Percentiles rank a stretch among this genome's conserved stretches.
phyloP scores from a whole-genome alignment of 225 moss, liverwort and hornwort genomes.

The Rhytidiadelphus loreus region DNA sequence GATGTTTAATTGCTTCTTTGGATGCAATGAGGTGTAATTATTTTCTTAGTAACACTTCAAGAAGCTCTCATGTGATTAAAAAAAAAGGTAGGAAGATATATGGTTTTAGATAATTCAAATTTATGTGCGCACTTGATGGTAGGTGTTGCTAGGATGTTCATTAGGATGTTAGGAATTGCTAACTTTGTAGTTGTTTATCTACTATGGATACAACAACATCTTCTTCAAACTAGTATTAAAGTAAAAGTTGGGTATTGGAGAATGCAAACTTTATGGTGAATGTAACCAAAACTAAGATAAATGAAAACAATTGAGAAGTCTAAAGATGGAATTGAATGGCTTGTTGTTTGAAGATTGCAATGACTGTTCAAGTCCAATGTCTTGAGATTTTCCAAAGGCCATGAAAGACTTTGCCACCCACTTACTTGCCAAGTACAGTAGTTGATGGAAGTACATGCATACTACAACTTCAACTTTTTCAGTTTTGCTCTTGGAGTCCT shows the following conservation, averaged over 20 bases:
- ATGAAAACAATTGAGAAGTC: not conserved
- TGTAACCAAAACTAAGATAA: not conserved
- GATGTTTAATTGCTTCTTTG: not conserved
- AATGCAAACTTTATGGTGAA: not conserved
- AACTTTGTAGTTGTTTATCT: not conserved
- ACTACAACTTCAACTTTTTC: no score
- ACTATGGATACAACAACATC: not conserved
- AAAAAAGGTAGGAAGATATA: not conserved
- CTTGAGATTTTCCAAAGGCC: fast-evolving
- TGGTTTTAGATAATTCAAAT: no score
- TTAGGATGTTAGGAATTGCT: not conserved
- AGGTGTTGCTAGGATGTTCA: not conserved
- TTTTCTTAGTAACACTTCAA: not conserved
- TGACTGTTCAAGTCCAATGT: not conserved
- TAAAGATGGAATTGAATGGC: not conserved
- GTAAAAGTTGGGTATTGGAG: not conserved
- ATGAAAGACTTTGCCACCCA: not conserved
- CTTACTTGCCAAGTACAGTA: no score
- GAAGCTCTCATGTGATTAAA: not conserved
- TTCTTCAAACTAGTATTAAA: not conserved
- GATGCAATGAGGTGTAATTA: fast-evolving
- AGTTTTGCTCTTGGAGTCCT: no score
- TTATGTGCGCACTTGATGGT: not conserved
- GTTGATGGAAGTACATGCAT: no score
- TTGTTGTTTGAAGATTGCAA: not conserved